Evolutionary conservation across 495 filamentous ascomycete genomes (phyloP).

Genomic region (Cercophora scortea): DNA sequence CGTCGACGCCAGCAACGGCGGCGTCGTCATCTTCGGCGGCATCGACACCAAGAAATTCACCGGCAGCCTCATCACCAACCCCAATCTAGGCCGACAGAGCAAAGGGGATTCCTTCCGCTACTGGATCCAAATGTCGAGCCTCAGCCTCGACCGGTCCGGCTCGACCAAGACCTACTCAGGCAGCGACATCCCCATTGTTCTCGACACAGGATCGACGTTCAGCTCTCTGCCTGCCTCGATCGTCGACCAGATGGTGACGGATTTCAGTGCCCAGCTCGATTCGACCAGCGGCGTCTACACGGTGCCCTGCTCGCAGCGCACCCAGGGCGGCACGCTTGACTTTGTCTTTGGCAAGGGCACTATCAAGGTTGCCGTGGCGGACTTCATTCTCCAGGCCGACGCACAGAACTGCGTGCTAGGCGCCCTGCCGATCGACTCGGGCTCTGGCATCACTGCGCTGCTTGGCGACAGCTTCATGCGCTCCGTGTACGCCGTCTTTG

Average conservation of each 20-base stretch:
- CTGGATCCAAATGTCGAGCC: constrained; percentile 51
- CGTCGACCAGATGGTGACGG: constrained; percentile 49
- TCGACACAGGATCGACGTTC: constrained; percentile 79
- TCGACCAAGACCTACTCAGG: constrained; percentile 37
- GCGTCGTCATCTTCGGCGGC: constrained; percentile 81
- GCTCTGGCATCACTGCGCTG: constrained; percentile 43
- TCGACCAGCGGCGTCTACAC: constrained; percentile 33
- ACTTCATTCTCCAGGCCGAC: constrained; percentile 38
- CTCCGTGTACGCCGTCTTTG: constrained; percentile 54
- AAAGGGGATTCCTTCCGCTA: constrained; percentile 24
- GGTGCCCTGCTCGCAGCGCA: constrained; percentile 58
- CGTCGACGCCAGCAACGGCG: constrained; percentile 31
- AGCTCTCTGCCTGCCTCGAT: constrained; percentile 68
- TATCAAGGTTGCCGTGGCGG: constrained; percentile 50
- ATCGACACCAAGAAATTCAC: constrained; percentile 75
- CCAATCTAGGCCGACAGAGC: constrained; percentile 41
- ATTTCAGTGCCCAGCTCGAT: constrained; percentile 48
- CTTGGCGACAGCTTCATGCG: constrained; percentile 88
- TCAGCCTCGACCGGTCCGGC: constrained; percentile 40
- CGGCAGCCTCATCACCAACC: constrained; percentile 59
- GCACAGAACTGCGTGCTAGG: constrained; percentile 47
- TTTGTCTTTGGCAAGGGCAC: constrained; percentile 63
- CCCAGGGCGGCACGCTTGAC: constrained; percentile 50
- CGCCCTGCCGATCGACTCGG: constrained; percentile 54
- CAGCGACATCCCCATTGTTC: constrained; percentile 52